Base-by-base conservation (phyloP, 108 stramenopile species). In the Stephanodiscus minutulus region DNA sequence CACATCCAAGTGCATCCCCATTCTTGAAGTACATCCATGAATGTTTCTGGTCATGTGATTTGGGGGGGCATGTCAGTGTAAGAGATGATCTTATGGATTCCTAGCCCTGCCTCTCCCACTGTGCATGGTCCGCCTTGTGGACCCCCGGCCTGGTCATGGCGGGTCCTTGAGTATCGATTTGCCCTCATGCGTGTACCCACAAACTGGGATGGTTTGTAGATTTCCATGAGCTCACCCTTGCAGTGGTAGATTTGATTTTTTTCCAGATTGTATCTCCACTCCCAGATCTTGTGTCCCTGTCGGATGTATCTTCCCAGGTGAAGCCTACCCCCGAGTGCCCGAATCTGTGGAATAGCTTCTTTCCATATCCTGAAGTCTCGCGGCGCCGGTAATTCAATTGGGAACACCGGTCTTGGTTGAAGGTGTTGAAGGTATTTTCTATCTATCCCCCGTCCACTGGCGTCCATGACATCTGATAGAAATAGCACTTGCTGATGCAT, bases 1-100 rank as follows among this genome's bases (percentile, higher is more conserved):
- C 67, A 68, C 22, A 56, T 20, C 50, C 67, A 58, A 2, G n/a
- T 20, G 3, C 13, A 4, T 18, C 57, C 57, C 57, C 57, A 58
- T 1, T 4, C 5, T 8, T 1, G 11, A 11, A 39, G 39, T 8
- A 39, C 39, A 1, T 39, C 39, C 10, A 39, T 8, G 39, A 39
- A 39, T n/a, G n/a, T n/a, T n/a, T n/a, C n/a, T n/a, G n/a, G n/a
- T n/a, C n/a, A n/a, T n/a, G n/a, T n/a, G 0, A 20, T 37, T 31
- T 20, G 60, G 2, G 20, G 18, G 6, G 59, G 27, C 31, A 43
- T 37, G 28, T 13, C 3, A 7, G 47, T 46, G 25, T 58, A 21
- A 0, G 58, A 50, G 0, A 29, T 29, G 0, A 61, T 50, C 5
- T 20, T 33, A 28, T 49, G 15, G 18, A 27, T 33, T 0, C 20